Percentiles rank a stretch among this genome's conserved stretches.
Conservation (phyloP, 202 grass and related monocot species). For the Brachypodium distachyon region DNA sequence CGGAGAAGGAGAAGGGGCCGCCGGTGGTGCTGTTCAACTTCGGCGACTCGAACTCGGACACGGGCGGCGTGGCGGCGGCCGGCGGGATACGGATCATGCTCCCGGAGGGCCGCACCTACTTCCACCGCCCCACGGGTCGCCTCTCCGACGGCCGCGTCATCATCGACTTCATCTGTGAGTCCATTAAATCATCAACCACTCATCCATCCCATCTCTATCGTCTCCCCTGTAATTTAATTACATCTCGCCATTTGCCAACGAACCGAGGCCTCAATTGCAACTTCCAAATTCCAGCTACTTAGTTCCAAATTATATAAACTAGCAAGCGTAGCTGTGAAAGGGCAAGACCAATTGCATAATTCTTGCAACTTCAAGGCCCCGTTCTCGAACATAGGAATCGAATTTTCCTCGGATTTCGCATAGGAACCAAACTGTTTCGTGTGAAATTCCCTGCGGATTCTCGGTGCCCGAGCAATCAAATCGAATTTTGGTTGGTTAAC, state of each 20-base stretch:
- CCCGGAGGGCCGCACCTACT: slow-evolving; percentile 50
- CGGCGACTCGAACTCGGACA: slow-evolving; percentile 80
- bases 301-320: not conserved
- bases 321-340: not conserved
- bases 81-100: slow-evolving; percentile 30
- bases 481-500: not conserved
- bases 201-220: not conserved
- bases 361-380: not conserved
- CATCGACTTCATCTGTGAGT: slow-evolving; percentile 73
- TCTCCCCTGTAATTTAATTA: not conserved
- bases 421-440: not conserved
- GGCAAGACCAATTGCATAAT: not conserved
- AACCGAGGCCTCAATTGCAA: not conserved
- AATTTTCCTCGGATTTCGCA: not conserved
- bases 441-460: not conserved
- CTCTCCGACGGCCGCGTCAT: slow-evolving; percentile 70
- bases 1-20: not conserved
- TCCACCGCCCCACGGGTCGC: slow-evolving; percentile 39
- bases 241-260: not conserved
- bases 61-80: slow-evolving; percentile 50
- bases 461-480: not conserved
- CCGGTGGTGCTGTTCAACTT: slow-evolving; percentile 61
- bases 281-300: not conserved
- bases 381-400: not conserved
- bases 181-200: not conserved